Conservation (phyloP, 805 yeast species). For the Ogataea polymorpha region DNA sequence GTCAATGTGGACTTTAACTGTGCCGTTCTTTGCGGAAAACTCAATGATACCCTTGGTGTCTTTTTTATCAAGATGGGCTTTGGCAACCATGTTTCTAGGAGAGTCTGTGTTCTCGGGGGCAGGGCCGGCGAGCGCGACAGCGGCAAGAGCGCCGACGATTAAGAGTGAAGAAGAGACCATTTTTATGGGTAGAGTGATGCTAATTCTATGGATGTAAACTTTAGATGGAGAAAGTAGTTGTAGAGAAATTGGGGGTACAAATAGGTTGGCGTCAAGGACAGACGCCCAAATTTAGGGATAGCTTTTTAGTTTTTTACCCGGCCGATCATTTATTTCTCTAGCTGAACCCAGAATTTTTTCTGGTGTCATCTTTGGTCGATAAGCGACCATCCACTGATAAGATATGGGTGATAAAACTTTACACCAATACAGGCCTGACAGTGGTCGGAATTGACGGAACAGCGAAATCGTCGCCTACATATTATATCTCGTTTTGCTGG, state of each 20-base stretch:
- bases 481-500: not conserved
- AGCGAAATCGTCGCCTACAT: not conserved
- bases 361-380: conserved; percentile 2
- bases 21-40: conserved; percentile 56
- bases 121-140: conserved; percentile 31
- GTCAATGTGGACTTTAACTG: conserved; percentile 66
- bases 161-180: conserved; percentile 22
- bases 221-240: conserved; percentile 1
- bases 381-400: conserved; percentile 8
- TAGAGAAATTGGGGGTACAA: conserved; percentile 2
- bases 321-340: not conserved
- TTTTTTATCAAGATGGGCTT: conserved; percentile 54
- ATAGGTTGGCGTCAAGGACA: conserved; percentile 3
- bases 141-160: conserved; percentile 14
- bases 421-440: not conserved
- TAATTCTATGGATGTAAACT: not conserved
- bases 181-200: conserved; percentile 1
- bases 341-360: not conserved
- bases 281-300: conserved; percentile 4
- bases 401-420: conserved; percentile 5
- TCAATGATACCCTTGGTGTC: conserved; percentile 50
- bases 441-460: not conserved
- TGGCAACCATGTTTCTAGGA: conserved; percentile 49
- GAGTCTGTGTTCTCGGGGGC: conserved; percentile 53
- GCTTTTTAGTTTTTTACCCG: not conserved